Percentiles rank a stretch among this genome's conserved stretches.
Conservation (phyloP, 2,329 filamentous ascomycete species). For the Malbranchea cinnamomea region DNA sequence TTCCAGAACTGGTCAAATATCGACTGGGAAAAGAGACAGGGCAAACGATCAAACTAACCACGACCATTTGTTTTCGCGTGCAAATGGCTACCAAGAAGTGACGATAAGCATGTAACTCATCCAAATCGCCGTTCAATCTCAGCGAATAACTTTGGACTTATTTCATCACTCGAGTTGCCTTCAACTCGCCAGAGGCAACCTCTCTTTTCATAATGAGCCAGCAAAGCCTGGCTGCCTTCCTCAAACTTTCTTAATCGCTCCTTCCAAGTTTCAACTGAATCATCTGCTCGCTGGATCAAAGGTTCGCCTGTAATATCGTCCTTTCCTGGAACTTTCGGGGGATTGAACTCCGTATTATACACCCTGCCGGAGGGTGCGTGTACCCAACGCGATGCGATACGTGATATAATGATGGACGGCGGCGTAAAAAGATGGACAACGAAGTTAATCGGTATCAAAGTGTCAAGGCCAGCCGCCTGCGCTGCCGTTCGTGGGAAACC, state of each 20-base stretch:
- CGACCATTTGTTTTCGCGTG: no score
- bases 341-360: conserved; percentile 90
- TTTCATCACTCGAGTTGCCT: conserved; percentile 86
- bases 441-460: conserved; percentile 83
- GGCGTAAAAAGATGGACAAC: conserved; percentile 80
- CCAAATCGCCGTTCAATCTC: conserved; percentile 71
- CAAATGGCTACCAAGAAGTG: no score
- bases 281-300: conserved; percentile 69
- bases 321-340: conserved; percentile 60
- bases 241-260: conserved; percentile 68
- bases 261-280: conserved; percentile 75
- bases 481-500: conserved; percentile 80
- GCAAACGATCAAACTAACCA: no score
- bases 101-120: no score
- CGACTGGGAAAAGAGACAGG: no score
- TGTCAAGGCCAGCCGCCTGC: conserved; percentile 66
- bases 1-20: no score
- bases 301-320: conserved; percentile 87
- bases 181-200: conserved; percentile 76
- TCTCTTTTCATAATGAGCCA: conserved; percentile 77
- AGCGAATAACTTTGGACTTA: conserved; percentile 70
- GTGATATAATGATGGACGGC: conserved; percentile 68
- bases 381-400: conserved; percentile 85
- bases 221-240: conserved; percentile 67
- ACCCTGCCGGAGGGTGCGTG: conserved; percentile 82